Conservation (phyloP, 495 filamentous ascomycete genomes). For the Aspergillus taichungensis region DNA sequence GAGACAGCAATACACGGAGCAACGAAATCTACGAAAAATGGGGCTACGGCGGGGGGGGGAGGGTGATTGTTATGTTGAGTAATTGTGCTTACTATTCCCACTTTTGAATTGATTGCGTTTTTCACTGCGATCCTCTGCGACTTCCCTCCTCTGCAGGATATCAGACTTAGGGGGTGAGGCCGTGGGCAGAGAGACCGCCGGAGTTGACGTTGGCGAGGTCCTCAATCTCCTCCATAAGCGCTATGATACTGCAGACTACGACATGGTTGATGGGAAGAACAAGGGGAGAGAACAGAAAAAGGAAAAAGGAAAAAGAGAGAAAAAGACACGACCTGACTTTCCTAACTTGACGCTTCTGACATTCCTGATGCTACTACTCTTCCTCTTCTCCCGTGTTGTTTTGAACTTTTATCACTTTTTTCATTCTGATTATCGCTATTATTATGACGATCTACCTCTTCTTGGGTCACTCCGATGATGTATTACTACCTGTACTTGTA, state of each 20-base stretch:
- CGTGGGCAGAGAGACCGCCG: neutral
- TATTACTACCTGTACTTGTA: no score
- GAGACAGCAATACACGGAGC: neutral
- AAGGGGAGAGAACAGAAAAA: no score
- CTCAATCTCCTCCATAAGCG: no score
- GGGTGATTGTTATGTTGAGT: neutral
- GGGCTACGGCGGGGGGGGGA: neutral
- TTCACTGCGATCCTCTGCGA: neutral
- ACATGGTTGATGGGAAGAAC: neutral
- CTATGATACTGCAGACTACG: neutral
- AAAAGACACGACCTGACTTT: no score
- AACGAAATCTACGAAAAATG: neutral
- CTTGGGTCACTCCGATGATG: no score
- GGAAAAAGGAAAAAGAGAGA: no score
- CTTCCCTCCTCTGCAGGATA: neutral
- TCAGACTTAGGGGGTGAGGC: neutral
- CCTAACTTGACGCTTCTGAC: neutral
- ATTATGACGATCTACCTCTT: no score
- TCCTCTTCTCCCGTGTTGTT: constrained; percentile 6
- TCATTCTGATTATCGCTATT: neutral
- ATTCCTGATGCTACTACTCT: neutral
- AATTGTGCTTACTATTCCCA: constrained; percentile 5
- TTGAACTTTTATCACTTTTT: neutral
- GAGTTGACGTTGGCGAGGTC: neutral
- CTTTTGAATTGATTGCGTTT: constrained; percentile 1